Conservation (phyloP, 306 rosid genomes). For the Astragalus glycyphyllos region DNA sequence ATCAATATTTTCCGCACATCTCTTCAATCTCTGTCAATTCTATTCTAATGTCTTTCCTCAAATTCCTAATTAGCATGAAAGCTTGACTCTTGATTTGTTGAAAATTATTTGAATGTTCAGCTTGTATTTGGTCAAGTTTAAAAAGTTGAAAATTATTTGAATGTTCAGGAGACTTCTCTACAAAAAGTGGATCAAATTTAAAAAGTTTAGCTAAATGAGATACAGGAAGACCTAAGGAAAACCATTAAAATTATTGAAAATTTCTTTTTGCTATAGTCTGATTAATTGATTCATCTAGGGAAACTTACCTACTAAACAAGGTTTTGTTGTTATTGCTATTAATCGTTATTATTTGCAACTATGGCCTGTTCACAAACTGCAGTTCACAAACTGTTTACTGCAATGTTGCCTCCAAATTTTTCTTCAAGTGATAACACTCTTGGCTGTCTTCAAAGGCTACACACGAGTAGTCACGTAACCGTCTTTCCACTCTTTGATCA, state of each 20-base stretch:
- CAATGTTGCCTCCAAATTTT: no score
- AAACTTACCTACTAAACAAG: not conserved
- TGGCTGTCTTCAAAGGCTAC: no score
- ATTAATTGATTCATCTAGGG: not conserved
- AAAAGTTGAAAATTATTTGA: not conserved
- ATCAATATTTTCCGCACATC: slow-evolving; percentile 8
- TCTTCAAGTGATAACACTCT: no score
- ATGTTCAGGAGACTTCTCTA: not conserved
- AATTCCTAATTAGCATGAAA: not conserved
- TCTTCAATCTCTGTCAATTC: not conserved
- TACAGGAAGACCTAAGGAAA: slow-evolving; percentile 12
- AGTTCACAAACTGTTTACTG: not conserved
- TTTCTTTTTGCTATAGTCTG: not conserved
- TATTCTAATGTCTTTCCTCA: not conserved
- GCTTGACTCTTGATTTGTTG: slow-evolving; percentile 19
- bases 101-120: not conserved
- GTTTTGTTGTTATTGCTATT: not conserved
- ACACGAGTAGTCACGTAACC: no score
- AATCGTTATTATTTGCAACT: not conserved
- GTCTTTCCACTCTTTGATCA: not conserved
- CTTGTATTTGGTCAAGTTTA: not conserved
- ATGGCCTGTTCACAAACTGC: not conserved
- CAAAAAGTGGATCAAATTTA: slow-evolving; percentile 4
- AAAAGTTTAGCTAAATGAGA: not conserved
- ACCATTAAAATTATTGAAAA: not conserved